Conservation (phyloP, 208 protist species). For the Phytomonas serpens region DNA sequence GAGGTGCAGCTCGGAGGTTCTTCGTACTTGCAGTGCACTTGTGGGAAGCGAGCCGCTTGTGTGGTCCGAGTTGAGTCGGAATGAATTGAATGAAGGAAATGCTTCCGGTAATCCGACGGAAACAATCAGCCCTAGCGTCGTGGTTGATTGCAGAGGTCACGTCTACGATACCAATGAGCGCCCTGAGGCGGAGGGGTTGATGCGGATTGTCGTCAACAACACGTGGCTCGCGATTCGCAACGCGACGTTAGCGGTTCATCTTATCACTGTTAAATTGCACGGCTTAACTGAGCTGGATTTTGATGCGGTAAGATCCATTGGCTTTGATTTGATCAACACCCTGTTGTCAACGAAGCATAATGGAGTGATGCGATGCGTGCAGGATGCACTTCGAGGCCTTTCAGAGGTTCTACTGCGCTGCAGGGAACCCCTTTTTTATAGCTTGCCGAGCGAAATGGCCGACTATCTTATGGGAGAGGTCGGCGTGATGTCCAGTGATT, state of each 20-base stretch:
- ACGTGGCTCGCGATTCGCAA: constrained; percentile 82
- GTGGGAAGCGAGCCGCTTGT: constrained; percentile 25
- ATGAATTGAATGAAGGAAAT: neutral
- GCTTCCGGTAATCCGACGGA: constrained; percentile 5
- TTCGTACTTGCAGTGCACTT: constrained; percentile 31
- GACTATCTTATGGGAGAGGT: constrained; percentile 59
- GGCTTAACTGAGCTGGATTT: constrained; percentile 32
- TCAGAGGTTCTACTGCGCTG: constrained; percentile 53
- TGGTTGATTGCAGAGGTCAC: constrained; percentile 85
- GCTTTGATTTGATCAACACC: constrained; percentile 56
- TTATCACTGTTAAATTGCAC: constrained; percentile 14
- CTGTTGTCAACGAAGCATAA: constrained; percentile 88
- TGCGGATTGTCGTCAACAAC: constrained; percentile 86
- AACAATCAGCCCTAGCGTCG: constrained; percentile 14
- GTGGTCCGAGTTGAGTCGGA: neutral
- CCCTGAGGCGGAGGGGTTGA: constrained; percentile 33
- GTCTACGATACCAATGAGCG: constrained; percentile 50
- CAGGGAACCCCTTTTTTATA: constrained; percentile 31
- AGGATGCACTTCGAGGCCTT: constrained; percentile 47
- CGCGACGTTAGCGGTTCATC: constrained; percentile 30
- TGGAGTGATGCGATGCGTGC: constrained; percentile 80
- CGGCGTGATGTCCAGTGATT: constrained; percentile 65
- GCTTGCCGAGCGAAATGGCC: constrained; percentile 55
- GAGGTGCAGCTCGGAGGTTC: constrained; percentile 32
- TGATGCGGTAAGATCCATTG: constrained; percentile 23